Evolutionary conservation across 768 basidiomycete genomes (phyloP), one percentile per base, ranked within the genome.

Genomic region (Gelatoporia subvermispora): DNA sequence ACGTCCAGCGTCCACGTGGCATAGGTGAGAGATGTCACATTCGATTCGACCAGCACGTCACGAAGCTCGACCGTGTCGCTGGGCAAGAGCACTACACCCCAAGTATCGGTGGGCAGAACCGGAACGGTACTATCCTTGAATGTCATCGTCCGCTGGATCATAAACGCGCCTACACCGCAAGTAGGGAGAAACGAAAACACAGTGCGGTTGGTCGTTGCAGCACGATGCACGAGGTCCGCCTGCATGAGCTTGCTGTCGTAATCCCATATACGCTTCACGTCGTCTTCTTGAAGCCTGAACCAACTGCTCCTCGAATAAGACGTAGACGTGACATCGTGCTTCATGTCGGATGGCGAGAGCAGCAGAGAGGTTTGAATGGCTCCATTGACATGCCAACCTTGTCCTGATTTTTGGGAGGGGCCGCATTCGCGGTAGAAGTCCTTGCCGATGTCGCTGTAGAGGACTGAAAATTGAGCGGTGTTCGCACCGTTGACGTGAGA

Each of bases 391-490:
- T 68, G 59, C 81, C 81, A 82, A 3, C 81, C 79, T 15, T 63
- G 61, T 5, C 45, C 49, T 3, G 50, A 28, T 11, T 58, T 55
- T 8, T 47, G 52, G 7, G 55, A 60, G 1, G 72, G 70, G 0
- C 77, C 77, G 42, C 71, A 68, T 13, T 51, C 47, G 23, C 49
- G 53, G 61, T 82, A 82, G 59, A 79, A 77, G 0, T 61, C 49
- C 5, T 50, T 46, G 15, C 79, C 79, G 28, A 81, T 62, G 47
- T 81, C 79, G 53, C 75, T 80, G 63, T 75, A 81, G 17, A 82
- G 66, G 13, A 68, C 61, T 3, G 78, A 81, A 54, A 80, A 76
- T 25, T 51, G 43, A 2, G 65, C 80, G 38, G 73, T 66, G 8
- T 72, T 72, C 1, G 66, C 60, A 1, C 59, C 61, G 18, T 36